phyloP scores from a whole-genome alignment of 2,329 filamentous ascomycete genomes.

The Trichoderma endophyticum region DNA sequence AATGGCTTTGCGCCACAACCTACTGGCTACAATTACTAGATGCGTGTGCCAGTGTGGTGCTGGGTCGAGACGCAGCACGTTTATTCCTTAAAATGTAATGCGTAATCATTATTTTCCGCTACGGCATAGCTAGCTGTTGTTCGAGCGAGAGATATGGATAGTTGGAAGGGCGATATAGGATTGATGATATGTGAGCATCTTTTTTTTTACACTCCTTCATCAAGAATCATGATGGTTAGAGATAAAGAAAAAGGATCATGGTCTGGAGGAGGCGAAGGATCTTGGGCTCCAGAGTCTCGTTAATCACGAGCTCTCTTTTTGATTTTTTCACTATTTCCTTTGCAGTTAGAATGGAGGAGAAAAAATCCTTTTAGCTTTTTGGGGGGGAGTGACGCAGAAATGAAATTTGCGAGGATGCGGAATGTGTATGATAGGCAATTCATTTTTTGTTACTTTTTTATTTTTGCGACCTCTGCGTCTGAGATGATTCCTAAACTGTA shows the following conservation, averaged over 20 bases:
- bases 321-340: constrained; percentile 5
- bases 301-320: constrained; percentile 6
- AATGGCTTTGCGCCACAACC: constrained; percentile 89
- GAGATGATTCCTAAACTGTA: not conserved
- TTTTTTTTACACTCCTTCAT: constrained; percentile 6
- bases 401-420: constrained; percentile 1
- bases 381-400: constrained; percentile 13
- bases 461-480: not conserved
- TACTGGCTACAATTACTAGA: constrained; percentile 69
- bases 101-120: not conserved
- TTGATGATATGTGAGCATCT: constrained; percentile 8
- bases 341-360: constrained; percentile 17
- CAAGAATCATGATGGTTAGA: constrained; percentile 12
- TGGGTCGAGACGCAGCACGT: constrained; percentile 19
- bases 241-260: constrained; percentile 14
- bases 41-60: constrained; percentile 31
- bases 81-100: constrained; percentile 5
- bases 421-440: constrained; percentile 32
- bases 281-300: constrained; percentile 6
- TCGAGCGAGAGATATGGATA: constrained; percentile 5
- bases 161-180: constrained; percentile 2
- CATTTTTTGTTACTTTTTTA: constrained; percentile 19
- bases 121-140: not conserved
- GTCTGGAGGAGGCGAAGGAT: constrained; percentile 7
- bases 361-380: not conserved